Evolutionary conservation across 2,329 filamentous ascomycete genomes (phyloP), one percentile per base, ranked within the genome.

Genomic region (Fusarium sp.): DNA sequence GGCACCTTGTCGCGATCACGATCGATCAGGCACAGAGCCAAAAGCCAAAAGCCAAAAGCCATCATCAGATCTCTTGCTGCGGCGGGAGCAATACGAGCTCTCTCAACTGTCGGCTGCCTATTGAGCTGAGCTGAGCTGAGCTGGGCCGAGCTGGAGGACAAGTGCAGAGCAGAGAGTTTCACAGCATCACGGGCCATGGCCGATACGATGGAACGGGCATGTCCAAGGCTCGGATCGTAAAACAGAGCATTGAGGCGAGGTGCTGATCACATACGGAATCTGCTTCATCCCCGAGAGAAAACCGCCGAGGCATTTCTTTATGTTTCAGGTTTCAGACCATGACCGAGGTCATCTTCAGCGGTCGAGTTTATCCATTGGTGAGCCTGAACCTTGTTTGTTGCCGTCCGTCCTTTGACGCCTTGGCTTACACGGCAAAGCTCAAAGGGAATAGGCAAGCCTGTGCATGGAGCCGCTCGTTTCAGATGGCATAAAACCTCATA

Each of bases 401-500:
- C 23, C 25, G 23, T 33, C 19, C 43, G 19, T 19, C 19, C 19
- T n/a, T n/a, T n/a, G n/a, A n/a, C n/a, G n/a, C n/a, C n/a, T 49
- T 37, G 33, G 11, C 23, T 25, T 32, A 9, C 41, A 36, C 44
- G 19, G 35, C 38, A 46, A 38, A 54, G n/a, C n/a, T n/a, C n/a
- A n/a, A n/a, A n/a, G n/a, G n/a, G n/a, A n/a, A n/a, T n/a, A n/a
- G n/a, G n/a, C n/a, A n/a, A 44, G 53, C 57, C 53, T 49, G 61
- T 65, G 61, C 61, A 62, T 62, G 17, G 29, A 62, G 32, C 31
- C 37, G 27, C 39, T 32, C 29, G 61, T 64, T 64, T 64, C 61
- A 65, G 42, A 53, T 23, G 25, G 33, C 43, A 57, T 42, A 25
- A 38, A 38, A 19, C 11, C 11, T 39, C 21, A n/a, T 39, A 49